Evolutionary conservation across 371 early-diverging fungal species (phyloP), one percentile per base, ranked within the genome.

Genomic region (Lichtheimia corymbifera): DNA sequence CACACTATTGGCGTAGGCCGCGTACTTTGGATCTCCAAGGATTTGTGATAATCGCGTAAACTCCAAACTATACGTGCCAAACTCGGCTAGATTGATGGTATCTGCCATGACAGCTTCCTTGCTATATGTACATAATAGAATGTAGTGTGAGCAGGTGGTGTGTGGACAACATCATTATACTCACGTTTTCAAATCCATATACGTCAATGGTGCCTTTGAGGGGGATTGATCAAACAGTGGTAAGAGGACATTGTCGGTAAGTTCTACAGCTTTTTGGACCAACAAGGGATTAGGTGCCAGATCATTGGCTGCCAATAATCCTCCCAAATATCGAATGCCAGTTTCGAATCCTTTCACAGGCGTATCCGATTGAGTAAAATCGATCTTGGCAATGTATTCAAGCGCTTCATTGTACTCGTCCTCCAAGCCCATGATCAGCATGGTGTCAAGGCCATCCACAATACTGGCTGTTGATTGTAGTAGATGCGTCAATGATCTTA

Each of bases 401-500:
- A 90, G 65, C 12, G 73, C 67, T 22, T 79, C 64, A 4, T 67
- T 62, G 17, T 70, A 62, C 55, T 93, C 92, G 0, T 81, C 78
- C 14, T 78, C 71, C 40, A 93, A 68, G 0, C 85, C 89, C 92
- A 95, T 90, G 28, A 97, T 71, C 27, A 83, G 61, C 61, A 91
- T 80, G 5, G 96, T 94, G 63, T 94, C 96, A n/a, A 96, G 70
- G 0, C 91, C 73, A 66, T 96, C 96, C 5, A 95, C 76, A 58
- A 93, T 82, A 2, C 90, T 92, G 9, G 83, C 83, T 35, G 11
- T 35, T 28, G 28, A 4, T 28, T 4, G 28, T 28, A 28, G 5
- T 5, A 28, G 82, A 60, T 6, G 45, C 11, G 20, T 13, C 22
- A 12, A 27, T 51, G 9, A 51, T n/a, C 17, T 27, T 25, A 9